A percentile compares a stretch with the other conserved stretches of the same genome.
These are phyloP conservation scores for Boletus semigastroideus DNA, from an alignment of 1,284 basidiomycete genomes.

Conservation along the genomic window DNA sequence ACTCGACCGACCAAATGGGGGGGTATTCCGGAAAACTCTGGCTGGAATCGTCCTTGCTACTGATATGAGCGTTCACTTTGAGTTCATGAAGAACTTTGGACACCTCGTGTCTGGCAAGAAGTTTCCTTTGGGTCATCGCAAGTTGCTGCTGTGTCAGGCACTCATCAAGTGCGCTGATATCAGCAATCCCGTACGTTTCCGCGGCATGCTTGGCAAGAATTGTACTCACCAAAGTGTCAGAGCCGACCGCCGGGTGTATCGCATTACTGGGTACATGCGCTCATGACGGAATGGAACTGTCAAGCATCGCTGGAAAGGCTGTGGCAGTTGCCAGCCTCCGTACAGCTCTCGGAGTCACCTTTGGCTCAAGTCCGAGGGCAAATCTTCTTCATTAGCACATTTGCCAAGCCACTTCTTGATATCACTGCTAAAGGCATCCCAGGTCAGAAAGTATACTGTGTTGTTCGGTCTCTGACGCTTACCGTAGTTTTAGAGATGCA, in stretches of 20 bases:
- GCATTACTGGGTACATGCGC: constrained; percentile 85
- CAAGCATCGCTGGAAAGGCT: constrained; percentile 82
- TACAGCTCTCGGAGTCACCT: constrained; percentile 62
- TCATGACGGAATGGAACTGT: constrained; percentile 86
- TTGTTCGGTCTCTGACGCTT: constrained; percentile 6
- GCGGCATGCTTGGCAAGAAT: constrained; percentile 3
- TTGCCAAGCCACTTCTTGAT: constrained; percentile 81
- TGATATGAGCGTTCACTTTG: constrained; percentile 88
- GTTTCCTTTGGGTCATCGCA: constrained; percentile 45
- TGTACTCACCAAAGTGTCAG: constrained; percentile 41
- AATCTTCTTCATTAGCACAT: constrained; percentile 85
- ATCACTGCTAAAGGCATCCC: constrained; percentile 72
- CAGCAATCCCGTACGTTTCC: constrained; percentile 81
- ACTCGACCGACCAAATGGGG: constrained; percentile 52
- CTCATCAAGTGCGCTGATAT: constrained; percentile 97
- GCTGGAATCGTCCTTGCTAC: constrained; percentile 84
- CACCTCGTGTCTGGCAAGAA: constrained; percentile 43
- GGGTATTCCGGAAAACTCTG: constrained; percentile 71
- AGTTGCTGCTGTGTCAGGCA: constrained; percentile 82
- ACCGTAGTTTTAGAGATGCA: constrained; percentile 55
- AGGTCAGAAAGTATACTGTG: constrained; percentile 40
- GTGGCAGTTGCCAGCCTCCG: constrained; percentile 74
- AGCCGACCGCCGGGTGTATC: constrained; percentile 89
- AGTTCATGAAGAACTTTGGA: constrained; percentile 75
- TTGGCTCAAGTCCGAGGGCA: constrained; percentile 80